phyloP scores from a whole-genome alignment of 192 early-diverging fungal species.

The Coemansia sp. region DNA sequence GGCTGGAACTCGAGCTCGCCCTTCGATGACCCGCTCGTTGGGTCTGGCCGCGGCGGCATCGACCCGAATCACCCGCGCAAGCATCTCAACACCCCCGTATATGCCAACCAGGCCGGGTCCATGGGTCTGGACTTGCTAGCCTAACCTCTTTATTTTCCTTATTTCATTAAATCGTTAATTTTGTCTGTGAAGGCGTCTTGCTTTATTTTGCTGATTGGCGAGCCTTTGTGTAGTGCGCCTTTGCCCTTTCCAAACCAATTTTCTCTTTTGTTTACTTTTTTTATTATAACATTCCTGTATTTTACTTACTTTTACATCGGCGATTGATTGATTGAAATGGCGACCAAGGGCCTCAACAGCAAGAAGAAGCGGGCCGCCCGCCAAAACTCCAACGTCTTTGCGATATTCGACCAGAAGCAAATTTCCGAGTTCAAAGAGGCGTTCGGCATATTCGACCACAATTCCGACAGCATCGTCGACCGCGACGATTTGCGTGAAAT shows the following conservation, averaged over 20 bases:
- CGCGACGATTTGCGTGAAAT: conserved; percentile 91
- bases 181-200: too few relatives aligned
- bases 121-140: not conserved
- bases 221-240: too few relatives aligned
- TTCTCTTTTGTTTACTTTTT: too few relatives aligned
- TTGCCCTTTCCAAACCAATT: too few relatives aligned
- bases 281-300: too few relatives aligned
- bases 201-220: too few relatives aligned
- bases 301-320: conserved; percentile 7
- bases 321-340: too few relatives aligned
- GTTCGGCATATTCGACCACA: conserved; percentile 94
- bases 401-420: conserved; percentile 95
- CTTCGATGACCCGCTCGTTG: conserved; percentile 25
- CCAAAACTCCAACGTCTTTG: conserved; percentile 97
- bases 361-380: conserved; percentile 89
- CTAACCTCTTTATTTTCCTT: not conserved
- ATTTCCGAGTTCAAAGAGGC: conserved; percentile 97
- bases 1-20: conserved; percentile 25
- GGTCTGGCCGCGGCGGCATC: conserved; percentile 20
- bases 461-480: conserved; percentile 89
- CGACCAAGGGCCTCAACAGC: conserved; percentile 41
- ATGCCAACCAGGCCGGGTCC: conserved; percentile 15
- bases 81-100: conserved; percentile 41
- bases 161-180: too few relatives aligned
- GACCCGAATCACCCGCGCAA: conserved; percentile 47